A percentile compares a stretch with the other conserved stretches of the same genome.
These are phyloP conservation scores for Linanthus parryae DNA, from an alignment of 148 eudicot species.

Conservation along the genomic window DNA sequence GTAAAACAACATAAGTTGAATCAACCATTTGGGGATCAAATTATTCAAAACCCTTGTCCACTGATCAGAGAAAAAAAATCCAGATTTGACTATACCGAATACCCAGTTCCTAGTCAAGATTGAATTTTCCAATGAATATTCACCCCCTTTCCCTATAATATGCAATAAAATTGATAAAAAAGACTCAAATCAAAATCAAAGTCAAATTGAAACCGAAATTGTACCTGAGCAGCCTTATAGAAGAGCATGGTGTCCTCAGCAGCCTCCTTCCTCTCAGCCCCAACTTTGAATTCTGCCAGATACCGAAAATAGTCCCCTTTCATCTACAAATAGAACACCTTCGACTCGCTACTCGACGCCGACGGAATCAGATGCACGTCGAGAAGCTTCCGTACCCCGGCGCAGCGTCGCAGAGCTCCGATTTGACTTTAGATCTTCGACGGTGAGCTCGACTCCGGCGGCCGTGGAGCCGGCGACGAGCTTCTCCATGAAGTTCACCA, in stretches of 20 bases:
- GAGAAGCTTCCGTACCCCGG: slow-evolving; percentile 25
- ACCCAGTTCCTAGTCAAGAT: too few species aligned
- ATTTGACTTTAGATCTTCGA: slow-evolving; percentile 56
- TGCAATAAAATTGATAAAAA: too few species aligned
- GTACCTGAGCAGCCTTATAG: slow-evolving; percentile 40
- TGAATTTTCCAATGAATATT: too few species aligned
- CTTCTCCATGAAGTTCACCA: slow-evolving; percentile 68
- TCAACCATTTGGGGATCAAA: too few species aligned
- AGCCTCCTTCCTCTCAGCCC: slow-evolving; percentile 29
- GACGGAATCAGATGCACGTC: slow-evolving; percentile 20
- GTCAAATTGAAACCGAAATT: neutral
- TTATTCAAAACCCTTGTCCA: too few species aligned
- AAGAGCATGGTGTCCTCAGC: slow-evolving; percentile 31
- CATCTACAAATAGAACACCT: slow-evolving; percentile 34
- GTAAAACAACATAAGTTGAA: too few species aligned
- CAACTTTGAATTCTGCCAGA: slow-evolving; percentile 29
- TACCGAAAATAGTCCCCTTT: slow-evolving; percentile 32
- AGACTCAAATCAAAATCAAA: too few species aligned
- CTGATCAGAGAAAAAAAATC: neutral
- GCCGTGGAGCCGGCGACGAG: slow-evolving; percentile 25
- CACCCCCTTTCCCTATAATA: too few species aligned
- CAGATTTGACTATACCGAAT: neutral
- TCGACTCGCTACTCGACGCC: slow-evolving; percentile 17
- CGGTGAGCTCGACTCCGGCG: slow-evolving; percentile 37
- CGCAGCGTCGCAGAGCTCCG: slow-evolving; percentile 39